A percentile compares a stretch with the other conserved stretches of the same genome.
Evolutionary conservation across 1,139 yeast species (phyloP).

Genomic region (Pichia sp.): DNA sequence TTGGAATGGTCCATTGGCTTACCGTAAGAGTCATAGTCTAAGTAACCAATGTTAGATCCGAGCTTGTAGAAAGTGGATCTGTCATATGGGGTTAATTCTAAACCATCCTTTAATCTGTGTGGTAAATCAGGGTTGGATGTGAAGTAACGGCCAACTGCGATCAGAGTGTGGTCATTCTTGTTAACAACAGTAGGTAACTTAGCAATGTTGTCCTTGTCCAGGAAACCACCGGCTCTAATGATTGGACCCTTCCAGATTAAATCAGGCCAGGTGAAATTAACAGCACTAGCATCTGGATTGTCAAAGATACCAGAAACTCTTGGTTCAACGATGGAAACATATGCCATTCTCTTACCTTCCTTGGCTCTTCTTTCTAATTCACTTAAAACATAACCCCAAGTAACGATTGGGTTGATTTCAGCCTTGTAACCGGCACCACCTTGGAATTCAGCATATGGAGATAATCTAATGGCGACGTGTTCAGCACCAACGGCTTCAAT

Average conservation of each 20-base stretch:
- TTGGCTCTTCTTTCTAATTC: constrained; percentile 43
- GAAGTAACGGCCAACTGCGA: constrained; percentile 41
- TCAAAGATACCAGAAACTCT: constrained; percentile 26
- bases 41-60: constrained; percentile 24
- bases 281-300: constrained; percentile 7
- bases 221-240: constrained; percentile 18
- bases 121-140: constrained; percentile 55
- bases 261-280: constrained; percentile 17
- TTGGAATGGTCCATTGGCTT: constrained; percentile 14
- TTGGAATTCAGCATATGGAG: constrained; percentile 54
- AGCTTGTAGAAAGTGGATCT: constrained; percentile 38
- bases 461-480: constrained; percentile 54
- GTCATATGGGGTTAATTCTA: constrained; percentile 39
- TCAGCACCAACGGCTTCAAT: constrained; percentile 32
- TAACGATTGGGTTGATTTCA: constrained; percentile 38
- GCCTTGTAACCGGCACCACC: constrained; percentile 38
- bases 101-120: constrained; percentile 44
- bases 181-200: constrained; percentile 9
- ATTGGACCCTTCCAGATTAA: constrained; percentile 17
- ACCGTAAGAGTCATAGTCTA: constrained; percentile 15
- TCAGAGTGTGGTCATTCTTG: constrained; percentile 18
- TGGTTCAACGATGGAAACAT: constrained; percentile 44
- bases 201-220: constrained; percentile 10
- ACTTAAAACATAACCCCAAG: constrained; percentile 37
- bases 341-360: constrained; percentile 40